Evolutionary conservation across 768 basidiomycete genomes (phyloP), one percentile per base, ranked within the genome.

Genomic region (Pulveroboletus ravenelii): DNA sequence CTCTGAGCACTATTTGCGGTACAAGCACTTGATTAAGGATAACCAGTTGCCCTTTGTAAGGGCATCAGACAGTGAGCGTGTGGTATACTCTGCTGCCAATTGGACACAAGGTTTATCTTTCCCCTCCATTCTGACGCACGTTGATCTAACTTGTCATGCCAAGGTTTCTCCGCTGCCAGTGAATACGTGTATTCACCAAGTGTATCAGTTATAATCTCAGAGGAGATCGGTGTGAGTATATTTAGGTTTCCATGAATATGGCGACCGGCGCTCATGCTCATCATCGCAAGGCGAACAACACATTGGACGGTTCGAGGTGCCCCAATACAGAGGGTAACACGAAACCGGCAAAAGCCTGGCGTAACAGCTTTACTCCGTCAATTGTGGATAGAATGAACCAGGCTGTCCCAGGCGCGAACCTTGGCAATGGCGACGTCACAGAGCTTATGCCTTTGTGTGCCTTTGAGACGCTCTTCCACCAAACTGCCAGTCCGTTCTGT

Each of bases 401-500:
- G 14, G 76, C 74, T 30, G 79, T 87, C 0, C 81, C 81, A 2
- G 85, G 83, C 25, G 83, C 84, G 2, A 72, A 78, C 25, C 68
- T 95, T 23, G 73, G 70, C 1, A 57, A 76, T 12, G 48, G 54
- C 6, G 87, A 94, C 55, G 69, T 82, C 2, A 70, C 73, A 44
- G 74, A 71, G 50, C 71, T 93, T 31, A 80, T 90, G 65, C 77
- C 81, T 2, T 70, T 93, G 39, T 94, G 93, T 62, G 77, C 89
- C 0, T 91, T 93, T 60, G 87, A 92, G 58, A 86, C 79, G n/a
- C 73, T 80, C 48, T 78, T 72, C n/a, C 72, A 65, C 42, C 73
- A 73, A 44, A 58, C 54, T 25, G 56, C 69, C 47, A 87, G 85
- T 54, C 79, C 78, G 1, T 92, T 88, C 68, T 95, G 93, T 64